phyloP scores from a whole-genome alignment of 768 basidiomycete genomes.

The Russula brevipes region DNA sequence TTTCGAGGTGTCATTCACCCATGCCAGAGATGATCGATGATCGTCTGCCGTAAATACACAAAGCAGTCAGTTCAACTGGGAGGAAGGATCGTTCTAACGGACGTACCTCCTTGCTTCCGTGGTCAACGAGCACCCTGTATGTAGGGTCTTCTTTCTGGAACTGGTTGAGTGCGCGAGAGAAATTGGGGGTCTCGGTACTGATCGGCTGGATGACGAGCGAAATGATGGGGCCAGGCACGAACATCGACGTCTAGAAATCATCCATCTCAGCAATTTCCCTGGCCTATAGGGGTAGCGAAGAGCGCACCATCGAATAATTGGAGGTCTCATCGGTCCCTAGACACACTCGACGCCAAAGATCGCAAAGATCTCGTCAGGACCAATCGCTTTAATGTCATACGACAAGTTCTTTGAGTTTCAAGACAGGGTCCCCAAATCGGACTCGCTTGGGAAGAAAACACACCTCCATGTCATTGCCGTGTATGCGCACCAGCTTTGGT shows the following conservation, averaged over 20 bases:
- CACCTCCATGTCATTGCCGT: conserved; percentile 98
- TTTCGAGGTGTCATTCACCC: conserved; percentile 98
- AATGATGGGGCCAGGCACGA: conserved; percentile 96
- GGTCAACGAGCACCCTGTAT: conserved; percentile 94
- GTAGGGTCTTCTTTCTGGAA: conserved; percentile 99
- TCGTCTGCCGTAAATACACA: conserved; percentile 55
- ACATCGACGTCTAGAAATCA: too few species aligned
- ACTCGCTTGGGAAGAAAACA: conserved; percentile 19
- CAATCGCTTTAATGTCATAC: conserved; percentile 87
- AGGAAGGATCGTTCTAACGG: conserved; percentile 6
- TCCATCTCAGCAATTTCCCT: not conserved
- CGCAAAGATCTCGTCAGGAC: conserved; percentile 97
- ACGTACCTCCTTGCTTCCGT: conserved; percentile 80
- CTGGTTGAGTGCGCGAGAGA: conserved; percentile 91
- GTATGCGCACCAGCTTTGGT: conserved; percentile 93
- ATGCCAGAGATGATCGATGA: conserved; percentile 99
- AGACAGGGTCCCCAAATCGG: not conserved
- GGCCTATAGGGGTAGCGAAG: not conserved
- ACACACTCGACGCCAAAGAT: conserved; percentile 91
- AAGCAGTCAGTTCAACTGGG: not conserved
- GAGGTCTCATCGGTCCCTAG: too few species aligned
- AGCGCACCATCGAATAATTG: conserved; percentile 65
- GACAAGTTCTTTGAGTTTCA: not conserved
- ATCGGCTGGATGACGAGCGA: conserved; percentile 89
- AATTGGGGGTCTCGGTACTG: conserved; percentile 91